Percentiles rank a stretch among this genome's conserved stretches.
phyloP scores from a whole-genome alignment of 2,329 filamentous ascomycete species.

The Aschersonia sp. region DNA sequence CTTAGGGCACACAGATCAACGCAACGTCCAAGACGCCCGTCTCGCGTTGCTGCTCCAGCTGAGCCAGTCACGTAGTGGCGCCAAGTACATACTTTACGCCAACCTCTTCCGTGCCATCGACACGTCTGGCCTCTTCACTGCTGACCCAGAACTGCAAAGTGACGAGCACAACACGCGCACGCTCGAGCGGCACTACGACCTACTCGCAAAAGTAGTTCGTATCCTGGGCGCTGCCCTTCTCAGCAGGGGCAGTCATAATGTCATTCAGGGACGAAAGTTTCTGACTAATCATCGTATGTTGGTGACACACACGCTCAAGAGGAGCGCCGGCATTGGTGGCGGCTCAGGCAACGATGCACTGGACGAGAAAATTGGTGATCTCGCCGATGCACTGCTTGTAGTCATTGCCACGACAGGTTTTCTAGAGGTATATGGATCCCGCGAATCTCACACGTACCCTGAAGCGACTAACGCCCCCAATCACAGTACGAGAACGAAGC shows the following conservation, averaged over 20 bases:
- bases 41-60: conserved; percentile 73
- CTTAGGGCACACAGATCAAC: conserved; percentile 24
- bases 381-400: conserved; percentile 75
- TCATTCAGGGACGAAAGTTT: conserved; percentile 66
- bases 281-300: conserved; percentile 68
- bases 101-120: conserved; percentile 74
- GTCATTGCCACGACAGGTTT: conserved; percentile 74
- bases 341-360: conserved; percentile 23
- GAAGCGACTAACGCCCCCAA: too few species aligned
- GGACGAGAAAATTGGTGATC: conserved; percentile 52
- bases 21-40: conserved; percentile 50
- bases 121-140: conserved; percentile 70
- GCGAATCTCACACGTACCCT: too few species aligned
- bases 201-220: conserved; percentile 67
- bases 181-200: conserved; percentile 66
- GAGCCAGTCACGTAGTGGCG: conserved; percentile 70
- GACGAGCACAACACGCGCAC: conserved; percentile 55
- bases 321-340: conserved; percentile 62
- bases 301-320: conserved; percentile 81
- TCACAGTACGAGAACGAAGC: conserved; percentile 24
- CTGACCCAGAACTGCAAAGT: conserved; percentile 84
- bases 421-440: conserved; percentile 47
- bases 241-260: conserved; percentile 68
- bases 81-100: conserved; percentile 73
- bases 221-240: conserved; percentile 74